These are phyloP conservation scores for Ogataea siamensis DNA, from an alignment of 805 yeast species.

Conservation along the genomic window DNA sequence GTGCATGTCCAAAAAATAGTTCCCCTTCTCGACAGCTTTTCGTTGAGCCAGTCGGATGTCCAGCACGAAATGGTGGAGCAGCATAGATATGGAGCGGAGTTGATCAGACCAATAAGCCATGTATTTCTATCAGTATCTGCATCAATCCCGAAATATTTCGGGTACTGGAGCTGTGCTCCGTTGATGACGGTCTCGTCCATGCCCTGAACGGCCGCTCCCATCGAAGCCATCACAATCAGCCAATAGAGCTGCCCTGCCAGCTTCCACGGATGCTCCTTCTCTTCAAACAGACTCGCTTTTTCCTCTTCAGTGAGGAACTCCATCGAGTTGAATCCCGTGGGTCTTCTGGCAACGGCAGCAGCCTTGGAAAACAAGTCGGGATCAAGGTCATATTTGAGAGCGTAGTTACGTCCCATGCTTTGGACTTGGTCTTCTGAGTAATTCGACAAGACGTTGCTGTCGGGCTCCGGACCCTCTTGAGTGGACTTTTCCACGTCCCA, in stretches of 20 bases:
- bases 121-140: conserved; percentile 46
- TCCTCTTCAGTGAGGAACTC: conserved; percentile 53
- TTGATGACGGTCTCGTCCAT: conserved; percentile 77
- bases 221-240: conserved; percentile 61
- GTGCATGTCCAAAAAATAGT: conserved; percentile 63
- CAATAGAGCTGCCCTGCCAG: conserved; percentile 46
- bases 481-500: conserved; percentile 17
- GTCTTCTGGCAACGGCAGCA: conserved; percentile 66
- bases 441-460: conserved; percentile 50
- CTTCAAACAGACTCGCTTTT: conserved; percentile 47
- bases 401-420: conserved; percentile 69
- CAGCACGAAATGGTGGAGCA: conserved; percentile 62
- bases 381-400: conserved; percentile 53
- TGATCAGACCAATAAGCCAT: conserved; percentile 61
- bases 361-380: conserved; percentile 59
- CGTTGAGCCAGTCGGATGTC: conserved; percentile 59
- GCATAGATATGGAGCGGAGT: conserved; percentile 69
- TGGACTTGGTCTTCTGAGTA: conserved; percentile 62
- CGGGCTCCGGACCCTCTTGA: conserved; percentile 14
- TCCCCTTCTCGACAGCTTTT: conserved; percentile 59
- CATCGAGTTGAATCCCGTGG: conserved; percentile 58
- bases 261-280: conserved; percentile 44
- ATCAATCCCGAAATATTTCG: conserved; percentile 51
- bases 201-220: conserved; percentile 79
- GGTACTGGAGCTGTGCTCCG: conserved; percentile 67